A percentile compares a stretch with the other conserved stretches of the same genome.
Evolutionary conservation across 176 grass and related monocot genomes (phyloP).

Genomic region (Bolboschoenus planiculmis): DNA sequence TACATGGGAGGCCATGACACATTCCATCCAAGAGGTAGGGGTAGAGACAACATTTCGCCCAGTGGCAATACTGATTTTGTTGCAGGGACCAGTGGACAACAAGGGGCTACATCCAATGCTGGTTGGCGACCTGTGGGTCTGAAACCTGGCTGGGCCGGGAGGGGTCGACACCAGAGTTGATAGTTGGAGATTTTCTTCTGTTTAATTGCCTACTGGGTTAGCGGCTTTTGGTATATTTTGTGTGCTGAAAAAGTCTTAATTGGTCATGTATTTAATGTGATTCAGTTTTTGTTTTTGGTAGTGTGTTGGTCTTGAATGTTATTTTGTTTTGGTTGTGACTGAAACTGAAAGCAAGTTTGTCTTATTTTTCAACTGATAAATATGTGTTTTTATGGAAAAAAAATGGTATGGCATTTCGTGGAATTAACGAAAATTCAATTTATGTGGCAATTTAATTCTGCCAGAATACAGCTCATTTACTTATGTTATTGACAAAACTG

Average conservation of each 20-base stretch:
- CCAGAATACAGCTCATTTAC: no score
- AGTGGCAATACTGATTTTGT: not conserved
- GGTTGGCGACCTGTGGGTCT: not conserved
- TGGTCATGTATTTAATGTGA: not conserved
- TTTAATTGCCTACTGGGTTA: not conserved
- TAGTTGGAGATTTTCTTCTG: not conserved
- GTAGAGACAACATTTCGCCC: not conserved
- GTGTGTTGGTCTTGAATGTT: not conserved
- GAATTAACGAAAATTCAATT: no score
- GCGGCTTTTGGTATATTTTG: not conserved
- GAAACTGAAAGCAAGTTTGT: not conserved
- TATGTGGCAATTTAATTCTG: no score
- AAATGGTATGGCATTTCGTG: no score
- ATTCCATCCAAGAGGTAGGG: not conserved
- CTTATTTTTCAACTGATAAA: not conserved
- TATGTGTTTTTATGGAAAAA: not conserved
- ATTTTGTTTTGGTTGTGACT: not conserved
- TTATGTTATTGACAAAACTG: no score
- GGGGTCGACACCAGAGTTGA: not conserved
- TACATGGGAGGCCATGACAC: not conserved
- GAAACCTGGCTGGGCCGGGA: not conserved
- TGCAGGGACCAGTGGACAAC: not conserved
- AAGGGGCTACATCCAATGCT: not conserved
- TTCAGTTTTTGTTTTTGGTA: not conserved
- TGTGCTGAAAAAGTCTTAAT: not conserved